These are phyloP conservation scores for Russula earlei DNA, from an alignment of 768 basidiomycete species.

Conservation along the genomic window DNA sequence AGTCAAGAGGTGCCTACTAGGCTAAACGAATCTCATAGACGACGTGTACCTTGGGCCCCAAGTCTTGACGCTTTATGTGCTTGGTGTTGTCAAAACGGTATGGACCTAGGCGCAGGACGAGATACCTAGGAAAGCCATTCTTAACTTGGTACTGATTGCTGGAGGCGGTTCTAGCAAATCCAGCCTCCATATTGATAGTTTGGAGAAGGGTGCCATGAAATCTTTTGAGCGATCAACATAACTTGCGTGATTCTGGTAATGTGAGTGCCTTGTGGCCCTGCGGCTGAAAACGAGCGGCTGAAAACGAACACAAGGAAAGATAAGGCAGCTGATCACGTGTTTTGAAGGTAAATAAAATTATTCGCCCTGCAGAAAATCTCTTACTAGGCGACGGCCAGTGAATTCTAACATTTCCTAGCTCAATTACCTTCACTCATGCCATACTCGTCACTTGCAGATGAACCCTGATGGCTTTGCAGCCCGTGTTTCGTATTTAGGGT, in stretches of 20 bases:
- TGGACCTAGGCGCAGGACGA: background rate
- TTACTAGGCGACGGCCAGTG: background rate
- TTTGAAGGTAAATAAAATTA: too few relatives aligned
- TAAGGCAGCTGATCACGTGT: too few relatives aligned
- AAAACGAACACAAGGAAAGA: too few relatives aligned
- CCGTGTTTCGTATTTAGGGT: constrained; percentile 1
- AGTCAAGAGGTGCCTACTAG: too few relatives aligned
- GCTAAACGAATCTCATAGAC: too few relatives aligned
- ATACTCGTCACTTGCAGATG: background rate
- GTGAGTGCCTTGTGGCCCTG: too few relatives aligned
- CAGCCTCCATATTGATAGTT: background rate
- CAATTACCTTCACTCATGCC: background rate
- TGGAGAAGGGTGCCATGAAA: too few relatives aligned
- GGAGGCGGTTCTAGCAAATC: background rate
- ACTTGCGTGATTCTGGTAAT: too few relatives aligned
- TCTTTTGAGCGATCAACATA: too few relatives aligned
- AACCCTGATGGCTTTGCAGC: background rate
- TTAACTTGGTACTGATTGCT: background rate
- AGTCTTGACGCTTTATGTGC: background rate
- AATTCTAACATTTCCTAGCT: too few relatives aligned
- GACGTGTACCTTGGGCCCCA: background rate
- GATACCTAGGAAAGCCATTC: background rate
- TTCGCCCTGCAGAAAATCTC: too few relatives aligned
- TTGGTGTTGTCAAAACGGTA: background rate
- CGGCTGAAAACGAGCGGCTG: too few relatives aligned